Evolutionary conservation across 2,329 filamentous ascomycete species (phyloP).

Genomic region (Colletotrichum paranaense): DNA sequence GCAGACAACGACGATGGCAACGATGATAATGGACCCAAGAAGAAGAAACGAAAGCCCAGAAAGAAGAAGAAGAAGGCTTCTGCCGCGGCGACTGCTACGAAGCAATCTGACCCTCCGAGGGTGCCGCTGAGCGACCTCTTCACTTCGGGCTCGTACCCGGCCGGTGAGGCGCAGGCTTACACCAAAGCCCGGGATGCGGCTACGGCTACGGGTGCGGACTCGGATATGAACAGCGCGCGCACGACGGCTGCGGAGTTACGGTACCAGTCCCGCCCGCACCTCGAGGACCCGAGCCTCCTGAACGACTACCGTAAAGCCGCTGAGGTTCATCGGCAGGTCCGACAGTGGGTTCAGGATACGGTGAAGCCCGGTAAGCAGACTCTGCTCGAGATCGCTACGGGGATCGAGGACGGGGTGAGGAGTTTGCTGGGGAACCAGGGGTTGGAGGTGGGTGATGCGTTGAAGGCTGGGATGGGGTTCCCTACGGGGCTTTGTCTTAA

Average conservation of each 20-base stretch:
- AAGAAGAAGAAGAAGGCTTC: constrained; percentile 39
- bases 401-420: constrained; percentile 87
- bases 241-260: constrained; percentile 42
- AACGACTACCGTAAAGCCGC: constrained; percentile 85
- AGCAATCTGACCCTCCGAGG: constrained; percentile 48
- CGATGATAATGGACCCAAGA: background rate
- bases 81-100: constrained; percentile 4
- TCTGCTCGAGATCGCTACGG: constrained; percentile 84
- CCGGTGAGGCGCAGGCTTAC: constrained; percentile 44
- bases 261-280: constrained; percentile 36
- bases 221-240: constrained; percentile 32
- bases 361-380: constrained; percentile 81
- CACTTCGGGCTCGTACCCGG: constrained; percentile 41
- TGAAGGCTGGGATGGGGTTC: constrained; percentile 87
- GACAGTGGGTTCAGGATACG: constrained; percentile 83
- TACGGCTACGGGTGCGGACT: constrained; percentile 3
- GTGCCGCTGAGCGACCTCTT: constrained; percentile 46
- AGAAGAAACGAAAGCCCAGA: constrained; percentile 30
- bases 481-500: constrained; percentile 87
- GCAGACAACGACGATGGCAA: background rate
- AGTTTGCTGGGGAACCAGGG: constrained; percentile 81
- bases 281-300: constrained; percentile 70
- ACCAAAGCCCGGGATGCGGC: constrained; percentile 13
- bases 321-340: constrained; percentile 90
- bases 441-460: constrained; percentile 80